Percentiles rank a stretch among this genome's conserved stretches.
Conservation (phyloP, 441 rosid species). For the Biscutella laevigata region DNA sequence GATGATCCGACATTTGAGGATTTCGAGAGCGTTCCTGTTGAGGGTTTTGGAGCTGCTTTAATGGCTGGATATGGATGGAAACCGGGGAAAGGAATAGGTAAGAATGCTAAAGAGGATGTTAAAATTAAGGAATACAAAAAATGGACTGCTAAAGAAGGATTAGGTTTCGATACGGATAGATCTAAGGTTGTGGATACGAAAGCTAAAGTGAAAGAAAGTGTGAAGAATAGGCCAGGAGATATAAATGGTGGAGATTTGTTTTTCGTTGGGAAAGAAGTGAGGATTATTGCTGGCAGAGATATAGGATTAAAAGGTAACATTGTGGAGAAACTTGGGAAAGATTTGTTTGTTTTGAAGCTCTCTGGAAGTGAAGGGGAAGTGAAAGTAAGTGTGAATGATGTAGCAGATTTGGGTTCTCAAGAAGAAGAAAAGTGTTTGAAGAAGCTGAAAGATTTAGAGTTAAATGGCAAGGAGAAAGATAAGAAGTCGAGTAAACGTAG, state of each 20-base stretch:
- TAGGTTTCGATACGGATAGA: slow-evolving; percentile 37
- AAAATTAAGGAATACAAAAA: slow-evolving; percentile 39
- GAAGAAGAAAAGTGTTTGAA: slow-evolving; percentile 61
- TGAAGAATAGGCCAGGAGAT: slow-evolving; percentile 11
- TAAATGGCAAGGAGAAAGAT: slow-evolving; percentile 10
- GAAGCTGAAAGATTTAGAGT: slow-evolving; percentile 33
- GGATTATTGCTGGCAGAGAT: slow-evolving; percentile 48
- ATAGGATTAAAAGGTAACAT: slow-evolving; percentile 52
- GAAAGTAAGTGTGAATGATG: slow-evolving; percentile 32
- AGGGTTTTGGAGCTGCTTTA: slow-evolving; percentile 56
- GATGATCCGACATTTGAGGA: slow-evolving; percentile 55
- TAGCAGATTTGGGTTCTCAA: slow-evolving; percentile 57
- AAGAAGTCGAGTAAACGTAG: slow-evolving; percentile 7
- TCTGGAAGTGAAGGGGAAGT: slow-evolving; percentile 34
- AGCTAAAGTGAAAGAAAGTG: slow-evolving; percentile 14
- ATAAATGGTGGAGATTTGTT: slow-evolving; percentile 24
- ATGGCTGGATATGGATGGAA: slow-evolving; percentile 80
- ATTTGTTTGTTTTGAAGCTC: slow-evolving; percentile 38
- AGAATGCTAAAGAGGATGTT: slow-evolving; percentile 54
- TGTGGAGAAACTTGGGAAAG: slow-evolving; percentile 24
- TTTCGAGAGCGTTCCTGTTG: slow-evolving; percentile 63
- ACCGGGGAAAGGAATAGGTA: slow-evolving; percentile 70
- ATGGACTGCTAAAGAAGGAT: slow-evolving; percentile 37
- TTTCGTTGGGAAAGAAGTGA: slow-evolving; percentile 51
- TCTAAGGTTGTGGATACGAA: not conserved